phyloP scores from a whole-genome alignment of 805 yeast species.

The Sugiyamaella valdiviana region DNA sequence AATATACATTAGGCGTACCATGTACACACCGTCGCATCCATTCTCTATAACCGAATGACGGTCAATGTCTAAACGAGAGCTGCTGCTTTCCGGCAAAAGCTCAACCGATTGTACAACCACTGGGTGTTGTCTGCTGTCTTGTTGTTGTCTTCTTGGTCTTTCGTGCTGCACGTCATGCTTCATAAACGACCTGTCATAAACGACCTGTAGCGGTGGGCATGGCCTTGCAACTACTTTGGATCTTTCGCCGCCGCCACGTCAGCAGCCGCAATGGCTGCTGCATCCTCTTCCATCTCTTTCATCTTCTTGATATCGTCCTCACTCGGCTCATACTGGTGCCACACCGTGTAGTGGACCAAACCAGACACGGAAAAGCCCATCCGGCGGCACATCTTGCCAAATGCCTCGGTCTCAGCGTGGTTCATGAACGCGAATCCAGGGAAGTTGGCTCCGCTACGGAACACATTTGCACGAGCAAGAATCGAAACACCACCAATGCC shows the following conservation, averaged over 20 bases:
- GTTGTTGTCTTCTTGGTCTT: too few relatives aligned
- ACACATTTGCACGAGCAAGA: conserved; percentile 75
- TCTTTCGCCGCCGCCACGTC: too few relatives aligned
- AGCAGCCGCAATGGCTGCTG: conserved; percentile 14
- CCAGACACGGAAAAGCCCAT: conserved; percentile 88
- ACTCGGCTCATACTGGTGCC: conserved; percentile 97
- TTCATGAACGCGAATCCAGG: conserved; percentile 93
- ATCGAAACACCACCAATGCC: conserved; percentile 97
- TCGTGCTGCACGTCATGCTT: too few relatives aligned
- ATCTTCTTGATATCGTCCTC: conserved; percentile 76
- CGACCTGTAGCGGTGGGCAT: too few relatives aligned
- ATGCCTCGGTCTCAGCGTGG: conserved; percentile 97
- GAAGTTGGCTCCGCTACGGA: conserved; percentile 82
- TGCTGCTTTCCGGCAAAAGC: too few relatives aligned
- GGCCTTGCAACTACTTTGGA: too few relatives aligned
- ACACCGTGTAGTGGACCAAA: conserved; percentile 87
- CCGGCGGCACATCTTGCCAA: conserved; percentile 78
- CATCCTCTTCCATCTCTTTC: conserved; percentile 33
- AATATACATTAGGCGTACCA: not conserved
- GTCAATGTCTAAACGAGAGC: too few relatives aligned
- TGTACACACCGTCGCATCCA: too few relatives aligned
- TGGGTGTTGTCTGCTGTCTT: too few relatives aligned
- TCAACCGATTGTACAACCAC: too few relatives aligned
- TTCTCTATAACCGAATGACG: not conserved
- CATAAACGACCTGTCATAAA: too few relatives aligned